Percentiles rank a stretch among this genome's conserved stretches.
Conservation (phyloP, 768 basidiomycete genomes). For the Lentinula raphanica region DNA sequence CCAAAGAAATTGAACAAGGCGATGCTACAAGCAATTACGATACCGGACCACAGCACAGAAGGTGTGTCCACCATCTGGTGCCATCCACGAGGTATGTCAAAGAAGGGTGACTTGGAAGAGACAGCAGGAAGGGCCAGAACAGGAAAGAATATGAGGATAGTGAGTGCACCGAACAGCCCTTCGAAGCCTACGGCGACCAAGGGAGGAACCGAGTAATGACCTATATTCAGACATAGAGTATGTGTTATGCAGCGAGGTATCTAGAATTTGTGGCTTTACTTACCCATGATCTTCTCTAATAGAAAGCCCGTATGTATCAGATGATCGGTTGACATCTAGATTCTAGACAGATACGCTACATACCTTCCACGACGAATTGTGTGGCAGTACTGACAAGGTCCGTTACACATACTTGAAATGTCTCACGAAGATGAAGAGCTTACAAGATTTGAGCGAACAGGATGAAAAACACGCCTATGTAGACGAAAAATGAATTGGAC, state of each 20-base stretch:
- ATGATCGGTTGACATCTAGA: not conserved
- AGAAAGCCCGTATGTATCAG: not conserved
- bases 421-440: slow-evolving; percentile 27
- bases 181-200: slow-evolving; percentile 93
- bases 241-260: not conserved
- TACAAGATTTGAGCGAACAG: slow-evolving; percentile 94
- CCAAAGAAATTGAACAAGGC: slow-evolving; percentile 87
- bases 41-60: slow-evolving; percentile 57
- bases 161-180: slow-evolving; percentile 84
- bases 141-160: slow-evolving; percentile 75
- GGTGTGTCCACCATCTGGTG: slow-evolving; percentile 81
- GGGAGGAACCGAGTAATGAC: slow-evolving; percentile 77
- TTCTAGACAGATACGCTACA: not conserved
- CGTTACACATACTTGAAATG: slow-evolving; percentile 2
- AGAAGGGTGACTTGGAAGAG: slow-evolving; percentile 60
- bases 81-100: slow-evolving; percentile 89
- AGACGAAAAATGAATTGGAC: slow-evolving; percentile 7
- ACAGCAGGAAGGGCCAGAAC: slow-evolving; percentile 69
- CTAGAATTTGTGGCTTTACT: slow-evolving; percentile 12
- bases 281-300: slow-evolving; percentile 83
- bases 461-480: slow-evolving; percentile 87
- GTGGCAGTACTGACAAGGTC: slow-evolving; percentile 70
- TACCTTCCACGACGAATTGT: slow-evolving; percentile 87
- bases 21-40: slow-evolving; percentile 74
- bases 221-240: slow-evolving; percentile 19